Evolutionary conservation across 441 rosid species (phyloP).

Genomic region (Pelargonium myrrhifolium): DNA sequence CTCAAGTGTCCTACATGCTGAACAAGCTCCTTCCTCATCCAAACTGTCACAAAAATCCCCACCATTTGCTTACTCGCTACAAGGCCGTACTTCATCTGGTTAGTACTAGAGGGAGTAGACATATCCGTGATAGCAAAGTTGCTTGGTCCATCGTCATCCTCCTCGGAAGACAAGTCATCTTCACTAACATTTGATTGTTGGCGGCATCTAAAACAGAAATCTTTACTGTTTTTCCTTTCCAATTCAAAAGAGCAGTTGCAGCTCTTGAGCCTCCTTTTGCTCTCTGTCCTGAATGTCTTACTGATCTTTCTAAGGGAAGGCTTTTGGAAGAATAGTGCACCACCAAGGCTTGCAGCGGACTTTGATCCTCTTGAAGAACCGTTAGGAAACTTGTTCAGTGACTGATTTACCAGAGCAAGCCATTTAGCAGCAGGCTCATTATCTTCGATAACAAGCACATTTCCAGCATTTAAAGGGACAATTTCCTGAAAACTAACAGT

Average conservation of each 20-base stretch:
- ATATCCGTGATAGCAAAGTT: conserved; percentile 21
- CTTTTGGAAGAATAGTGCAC: conserved; percentile 49
- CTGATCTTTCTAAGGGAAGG: conserved; percentile 59
- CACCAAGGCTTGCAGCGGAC: conserved; percentile 26
- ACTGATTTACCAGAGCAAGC: conserved; percentile 37
- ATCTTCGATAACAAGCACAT: conserved; percentile 55
- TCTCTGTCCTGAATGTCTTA: conserved; percentile 47
- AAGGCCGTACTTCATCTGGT: conserved; percentile 48
- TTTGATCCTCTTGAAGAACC: conserved; percentile 25
- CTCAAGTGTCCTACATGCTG: conserved; percentile 52
- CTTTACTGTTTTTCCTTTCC: conserved; percentile 44
- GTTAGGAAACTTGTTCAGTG: conserved; percentile 27
- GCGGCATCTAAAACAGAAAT: conserved; percentile 53
- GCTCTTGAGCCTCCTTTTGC: conserved; percentile 43
- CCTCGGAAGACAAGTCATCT: conserved; percentile 49
- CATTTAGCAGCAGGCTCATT: conserved; percentile 55
- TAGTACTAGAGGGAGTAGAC: conserved; percentile 19
- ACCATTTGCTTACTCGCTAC: conserved; percentile 73
- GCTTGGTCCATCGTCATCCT: conserved; percentile 40
- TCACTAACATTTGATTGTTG: conserved; percentile 39
- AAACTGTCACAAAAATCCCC: conserved; percentile 60
- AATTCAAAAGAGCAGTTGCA: conserved; percentile 50
- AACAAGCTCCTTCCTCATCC: conserved; percentile 62
- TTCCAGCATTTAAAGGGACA: conserved; percentile 62
- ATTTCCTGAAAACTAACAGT: conserved; percentile 50